A percentile compares a stretch with the other conserved stretches of the same genome.
Conservation (phyloP, 2,329 filamentous ascomycete species). For the Alternaria rosae region DNA sequence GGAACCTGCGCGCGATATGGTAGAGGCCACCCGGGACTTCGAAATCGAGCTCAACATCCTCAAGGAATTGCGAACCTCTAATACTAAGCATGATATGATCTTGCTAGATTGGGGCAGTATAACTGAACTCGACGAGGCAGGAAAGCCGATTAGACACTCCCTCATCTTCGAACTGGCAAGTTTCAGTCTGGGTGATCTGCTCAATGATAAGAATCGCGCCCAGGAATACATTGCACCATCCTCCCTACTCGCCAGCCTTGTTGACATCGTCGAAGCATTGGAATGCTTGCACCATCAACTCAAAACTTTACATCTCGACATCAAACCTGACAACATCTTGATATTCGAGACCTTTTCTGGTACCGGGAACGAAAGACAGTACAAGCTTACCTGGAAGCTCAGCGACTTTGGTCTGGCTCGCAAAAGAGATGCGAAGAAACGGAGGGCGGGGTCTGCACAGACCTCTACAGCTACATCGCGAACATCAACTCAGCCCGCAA, state of each 20-base stretch:
- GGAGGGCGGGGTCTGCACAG: not conserved
- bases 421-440: not conserved
- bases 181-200: not conserved
- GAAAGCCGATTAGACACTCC: not conserved
- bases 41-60: not conserved
- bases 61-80: not conserved
- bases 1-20: not conserved
- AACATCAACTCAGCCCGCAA: not conserved
- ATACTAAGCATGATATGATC: not conserved
- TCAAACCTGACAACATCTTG: not conserved
- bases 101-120: not conserved
- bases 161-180: not conserved
- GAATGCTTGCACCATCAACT: not conserved
- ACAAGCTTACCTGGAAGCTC: not conserved
- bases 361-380: no score
- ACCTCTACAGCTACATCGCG: not conserved
- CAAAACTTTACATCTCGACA: not conserved
- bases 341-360: not conserved
- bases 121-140: not conserved
- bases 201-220: not conserved
- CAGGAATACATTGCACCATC: not conserved
- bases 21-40: not conserved
- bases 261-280: not conserved
- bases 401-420: not conserved
- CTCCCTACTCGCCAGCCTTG: not conserved